A percentile compares a stretch with the other conserved stretches of the same genome.
Evolutionary conservation across 768 basidiomycete species (phyloP).

Genomic region (Collybia sp.): DNA sequence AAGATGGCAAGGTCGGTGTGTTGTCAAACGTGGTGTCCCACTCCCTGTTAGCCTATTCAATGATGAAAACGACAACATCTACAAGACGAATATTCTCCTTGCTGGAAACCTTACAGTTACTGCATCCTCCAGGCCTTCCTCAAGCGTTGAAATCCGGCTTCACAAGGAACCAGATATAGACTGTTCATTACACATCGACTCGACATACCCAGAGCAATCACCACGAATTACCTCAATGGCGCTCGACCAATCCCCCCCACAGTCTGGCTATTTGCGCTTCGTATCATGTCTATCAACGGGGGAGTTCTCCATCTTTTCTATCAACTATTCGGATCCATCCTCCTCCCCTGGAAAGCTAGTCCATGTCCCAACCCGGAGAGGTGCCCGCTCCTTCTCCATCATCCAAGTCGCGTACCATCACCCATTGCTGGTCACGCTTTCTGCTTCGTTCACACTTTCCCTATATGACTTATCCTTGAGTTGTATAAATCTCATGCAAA

Average conservation of each 20-base stretch:
- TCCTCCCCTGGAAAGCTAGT: constrained; percentile 37
- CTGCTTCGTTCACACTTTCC: constrained; percentile 60
- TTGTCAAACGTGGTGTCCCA: constrained; percentile 28
- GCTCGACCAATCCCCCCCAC: constrained; percentile 69
- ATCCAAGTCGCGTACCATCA: constrained; percentile 73
- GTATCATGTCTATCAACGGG: constrained; percentile 65
- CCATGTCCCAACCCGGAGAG: constrained; percentile 41
- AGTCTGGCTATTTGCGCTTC: constrained; percentile 38
- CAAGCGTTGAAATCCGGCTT: constrained; percentile 31
- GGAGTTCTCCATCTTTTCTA: constrained; percentile 55
- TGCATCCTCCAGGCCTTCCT: constrained; percentile 39
- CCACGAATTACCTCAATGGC: constrained; percentile 59
- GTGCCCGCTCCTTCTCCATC: constrained; percentile 38
- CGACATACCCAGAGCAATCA: constrained; percentile 21
- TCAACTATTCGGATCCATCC: constrained; percentile 41
- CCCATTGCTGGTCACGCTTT: constrained; percentile 70
- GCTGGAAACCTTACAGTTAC: constrained; percentile 58
- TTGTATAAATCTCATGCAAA: constrained; percentile 52
- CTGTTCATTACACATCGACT: constrained; percentile 40
- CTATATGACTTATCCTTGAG: constrained; percentile 65
- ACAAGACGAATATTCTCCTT: constrained; percentile 43
- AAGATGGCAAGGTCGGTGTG: constrained; percentile 54
- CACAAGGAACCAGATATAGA: constrained; percentile 24
- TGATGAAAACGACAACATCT: constrained; percentile 7
- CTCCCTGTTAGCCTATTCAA: constrained; percentile 1